Conservation (phyloP, 257 asterid species). For the Solanum pinnatisectum region DNA sequence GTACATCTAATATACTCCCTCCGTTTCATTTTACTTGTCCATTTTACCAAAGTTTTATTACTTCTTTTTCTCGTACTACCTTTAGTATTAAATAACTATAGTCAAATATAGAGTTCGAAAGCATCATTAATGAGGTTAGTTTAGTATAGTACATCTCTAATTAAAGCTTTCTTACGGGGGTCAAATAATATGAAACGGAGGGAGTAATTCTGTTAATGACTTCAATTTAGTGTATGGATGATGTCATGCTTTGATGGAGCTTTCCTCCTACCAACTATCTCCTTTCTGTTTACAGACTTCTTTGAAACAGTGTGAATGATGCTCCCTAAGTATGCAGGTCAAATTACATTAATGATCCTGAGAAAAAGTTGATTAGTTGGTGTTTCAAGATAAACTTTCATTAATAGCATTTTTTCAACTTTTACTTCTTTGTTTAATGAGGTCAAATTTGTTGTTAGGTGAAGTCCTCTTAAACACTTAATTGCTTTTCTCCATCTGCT, state of each 20-base stretch:
- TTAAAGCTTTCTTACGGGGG: not conserved
- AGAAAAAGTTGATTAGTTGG: not conserved
- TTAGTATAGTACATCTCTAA: not conserved
- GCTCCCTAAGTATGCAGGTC: not conserved
- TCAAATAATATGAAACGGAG: not conserved
- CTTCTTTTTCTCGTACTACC: not conserved
- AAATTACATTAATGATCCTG: not conserved
- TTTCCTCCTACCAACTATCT: not conserved
- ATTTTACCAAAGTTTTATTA: not conserved
- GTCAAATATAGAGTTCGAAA: not conserved
- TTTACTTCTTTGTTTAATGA: not conserved
- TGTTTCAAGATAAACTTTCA: not conserved
- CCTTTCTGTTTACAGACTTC: not conserved
- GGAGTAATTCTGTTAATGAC: not conserved
- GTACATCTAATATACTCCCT: not conserved
- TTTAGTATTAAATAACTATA: not conserved
- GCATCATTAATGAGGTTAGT: not conserved
- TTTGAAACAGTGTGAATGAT: not conserved
- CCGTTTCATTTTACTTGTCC: not conserved
- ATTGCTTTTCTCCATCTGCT: not conserved
- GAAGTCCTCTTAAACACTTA: not conserved
- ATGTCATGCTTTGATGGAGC: not conserved
- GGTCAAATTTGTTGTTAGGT: conserved; percentile 1
- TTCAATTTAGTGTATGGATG: not conserved
- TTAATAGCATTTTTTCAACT: not conserved